Percentiles rank a stretch among this genome's conserved stretches.
Evolutionary conservation across 345 rosid genomes (phyloP).

Genomic region (Camelina neglecta): DNA sequence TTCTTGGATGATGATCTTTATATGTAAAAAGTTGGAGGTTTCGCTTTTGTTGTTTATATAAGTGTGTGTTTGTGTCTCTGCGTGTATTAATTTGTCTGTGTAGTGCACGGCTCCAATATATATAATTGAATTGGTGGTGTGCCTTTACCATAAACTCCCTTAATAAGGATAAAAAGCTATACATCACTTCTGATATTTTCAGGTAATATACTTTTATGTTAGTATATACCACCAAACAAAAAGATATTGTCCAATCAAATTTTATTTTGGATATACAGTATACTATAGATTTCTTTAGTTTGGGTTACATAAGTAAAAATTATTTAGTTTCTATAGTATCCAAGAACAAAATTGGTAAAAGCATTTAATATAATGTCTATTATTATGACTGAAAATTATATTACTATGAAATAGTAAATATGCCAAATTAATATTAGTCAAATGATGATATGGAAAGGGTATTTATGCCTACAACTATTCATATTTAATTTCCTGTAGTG

Average conservation of each 20-base stretch:
- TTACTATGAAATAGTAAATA: background rate
- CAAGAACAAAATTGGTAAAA: background rate
- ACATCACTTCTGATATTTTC: background rate
- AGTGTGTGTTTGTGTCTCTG: background rate
- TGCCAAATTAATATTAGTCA: background rate
- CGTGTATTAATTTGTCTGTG: background rate
- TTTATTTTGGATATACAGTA: background rate
- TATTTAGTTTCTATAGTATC: background rate
- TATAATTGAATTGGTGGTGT: constrained; percentile 6
- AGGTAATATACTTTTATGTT: background rate
- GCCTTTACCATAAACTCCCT: background rate
- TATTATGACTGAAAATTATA: background rate
- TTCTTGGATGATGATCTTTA: constrained; percentile 2
- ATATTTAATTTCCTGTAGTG: too few relatives aligned
- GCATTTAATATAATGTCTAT: background rate
- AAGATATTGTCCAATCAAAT: background rate
- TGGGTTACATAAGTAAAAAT: background rate
- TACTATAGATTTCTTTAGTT: background rate
- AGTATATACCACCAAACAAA: background rate
- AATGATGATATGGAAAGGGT: background rate
- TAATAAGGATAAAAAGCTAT: background rate
- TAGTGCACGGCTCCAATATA: constrained; percentile 13
- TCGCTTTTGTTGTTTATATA: constrained; percentile 8
- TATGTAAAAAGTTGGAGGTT: background rate
- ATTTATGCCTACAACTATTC: background rate